These are phyloP conservation scores for Aphanocladium album DNA, from an alignment of 2,329 filamentous ascomycete genomes.

Conservation along the genomic window DNA sequence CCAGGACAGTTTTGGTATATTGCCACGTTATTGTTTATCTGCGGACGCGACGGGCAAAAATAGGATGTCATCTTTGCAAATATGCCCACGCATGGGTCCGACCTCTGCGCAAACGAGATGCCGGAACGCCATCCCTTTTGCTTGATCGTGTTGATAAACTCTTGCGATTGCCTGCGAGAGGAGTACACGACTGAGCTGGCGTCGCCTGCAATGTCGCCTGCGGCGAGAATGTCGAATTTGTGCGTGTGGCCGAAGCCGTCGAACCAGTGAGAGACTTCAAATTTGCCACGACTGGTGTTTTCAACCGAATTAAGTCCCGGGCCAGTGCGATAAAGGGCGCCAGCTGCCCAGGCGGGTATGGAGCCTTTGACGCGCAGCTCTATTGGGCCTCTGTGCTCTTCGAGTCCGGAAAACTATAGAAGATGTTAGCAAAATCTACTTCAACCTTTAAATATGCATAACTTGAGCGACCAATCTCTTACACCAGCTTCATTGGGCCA, in stretches of 20 bases:
- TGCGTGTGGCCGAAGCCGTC: conserved; percentile 63
- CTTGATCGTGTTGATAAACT: conserved; percentile 44
- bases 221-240: conserved; percentile 57
- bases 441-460: neutral
- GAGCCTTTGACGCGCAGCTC: conserved; percentile 55
- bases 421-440: neutral
- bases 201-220: neutral
- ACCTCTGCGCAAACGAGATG: conserved; percentile 59
- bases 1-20: conserved; percentile 41
- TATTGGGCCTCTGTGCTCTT: conserved; percentile 55
- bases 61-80: conserved; percentile 61
- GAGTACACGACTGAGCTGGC: conserved; percentile 43
- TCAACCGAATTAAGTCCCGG: conserved; percentile 56
- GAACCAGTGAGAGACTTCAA: conserved; percentile 64
- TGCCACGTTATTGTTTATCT: conserved; percentile 48
- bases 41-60: conserved; percentile 32
- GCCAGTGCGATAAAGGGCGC: conserved; percentile 63
- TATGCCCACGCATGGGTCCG: conserved; percentile 62
- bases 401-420: conserved; percentile 54
- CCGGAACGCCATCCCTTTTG: conserved; percentile 46
- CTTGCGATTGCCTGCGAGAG: conserved; percentile 50
- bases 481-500: conserved; percentile 47
- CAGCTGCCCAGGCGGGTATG: conserved; percentile 63
- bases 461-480: conserved; percentile 16
- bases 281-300: conserved; percentile 45